Base-by-base conservation (phyloP, 1,284 basidiomycete genomes). In the Pyrrhoderma noxium region DNA sequence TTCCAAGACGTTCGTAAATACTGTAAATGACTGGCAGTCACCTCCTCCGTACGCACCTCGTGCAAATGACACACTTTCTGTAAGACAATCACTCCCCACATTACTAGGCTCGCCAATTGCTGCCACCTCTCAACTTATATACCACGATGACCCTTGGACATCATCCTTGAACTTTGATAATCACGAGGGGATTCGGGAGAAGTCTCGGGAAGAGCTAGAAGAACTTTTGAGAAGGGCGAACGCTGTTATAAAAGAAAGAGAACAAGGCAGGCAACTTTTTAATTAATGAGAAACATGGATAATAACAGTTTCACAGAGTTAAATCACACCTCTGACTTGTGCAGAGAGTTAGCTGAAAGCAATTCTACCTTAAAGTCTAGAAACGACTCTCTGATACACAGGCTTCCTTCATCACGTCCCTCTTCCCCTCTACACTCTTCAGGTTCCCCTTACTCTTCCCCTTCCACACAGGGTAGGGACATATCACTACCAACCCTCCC, bases 171-270 rank as follows among this genome's bases (percentile, higher is more conserved):
- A 31, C 11, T 31, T 31, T 11, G 11, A 31, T 31, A 31, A 5
- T n/a, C 47, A 50, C 19, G 34, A 19, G 8, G 36, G 46, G 16
- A 18, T 49, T 2, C 51, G 46, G 38, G 40, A 47, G 27, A 47
- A 70, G 59, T 86, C 82, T n/a, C 71, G 78, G 38, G 83, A 83
- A 56, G 87, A 90, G 59, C 73, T 90, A 41, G 76, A 79, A 8
- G 74, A 74, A 36, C 68, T 89, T 37, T 73, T 89, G 35, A 65
- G 77, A 38, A 80, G 80, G 62, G 87, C 85, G 2, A 82, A 84
- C 55, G 75, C 71, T 51, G 69, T 90, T 43, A 89, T 93, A 56
- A 82, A 79, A 61, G 80, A 82, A 53, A 74, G 86, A 41, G 87
- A 89, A 66, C 75, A 76, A 60, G 87, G 89, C 87, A 62, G 53